Base-by-base conservation (phyloP, 176 grass and related monocot genomes). In the Oryza longistaminata region DNA sequence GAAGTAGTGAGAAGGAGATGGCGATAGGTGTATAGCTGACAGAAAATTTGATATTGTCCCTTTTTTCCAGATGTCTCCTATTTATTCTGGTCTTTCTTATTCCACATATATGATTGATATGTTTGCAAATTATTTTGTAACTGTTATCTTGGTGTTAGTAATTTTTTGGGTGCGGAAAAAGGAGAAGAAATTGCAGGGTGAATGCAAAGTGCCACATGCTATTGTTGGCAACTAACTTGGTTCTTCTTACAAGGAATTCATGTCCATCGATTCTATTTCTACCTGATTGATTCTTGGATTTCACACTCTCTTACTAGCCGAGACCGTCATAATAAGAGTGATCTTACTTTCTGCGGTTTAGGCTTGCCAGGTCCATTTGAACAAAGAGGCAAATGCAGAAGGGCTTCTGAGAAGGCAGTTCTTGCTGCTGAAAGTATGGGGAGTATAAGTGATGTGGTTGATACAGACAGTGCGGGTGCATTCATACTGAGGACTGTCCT, bases 31-130 rank as follows among this genome's bases (percentile, higher is more conserved):
- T 26, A 64, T n/a, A 33, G 14, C 48, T 50, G 14, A 46, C n/a
- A 50, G 15, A 7, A 12, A 49, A 31, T 73, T 83, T 33, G 21
- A 15, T 81, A 29, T 73, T 60, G 60, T 7, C 24, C 13, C n/a
- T 11, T 12, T 78, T 78, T 64, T 21, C 24, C 29, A 7, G 1
- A 16, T 17, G 15, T 85, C 16, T 60, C n/a, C 37, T 64, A 4
- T 45, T 71, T 71, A n/a, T n/a, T 70, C 42, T 43, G 8, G n/a
- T 24, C 31, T 61, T 62, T 19, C 29, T n/a, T 78, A 44, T 85
- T 45, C 25, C 25, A 55, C 21, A 61, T 61, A 61, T 61, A 44
- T 71, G 37, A 39, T 44, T 71, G 21, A 11, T 14, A 2, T 44
- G 21, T 71, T 71, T 25, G 25, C n/a, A 45, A 24, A 45, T 9